These are phyloP conservation scores for Lentinula boryana DNA, from an alignment of 768 basidiomycete species.

Conservation along the genomic window DNA sequence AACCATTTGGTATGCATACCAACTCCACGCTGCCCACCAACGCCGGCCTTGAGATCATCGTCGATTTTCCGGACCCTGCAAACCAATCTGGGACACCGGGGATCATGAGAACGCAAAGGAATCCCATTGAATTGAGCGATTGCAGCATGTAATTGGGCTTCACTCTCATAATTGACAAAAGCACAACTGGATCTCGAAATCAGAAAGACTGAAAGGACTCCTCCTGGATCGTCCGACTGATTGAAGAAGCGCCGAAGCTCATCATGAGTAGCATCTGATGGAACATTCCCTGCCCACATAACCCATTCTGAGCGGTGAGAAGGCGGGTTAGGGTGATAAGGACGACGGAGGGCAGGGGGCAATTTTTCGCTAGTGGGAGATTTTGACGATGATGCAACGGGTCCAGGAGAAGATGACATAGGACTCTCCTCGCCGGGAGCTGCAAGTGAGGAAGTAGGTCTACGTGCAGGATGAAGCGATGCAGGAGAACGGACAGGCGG, in stretches of 20 bases:
- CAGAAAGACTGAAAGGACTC: constrained; percentile 82
- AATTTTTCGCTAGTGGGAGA: constrained; percentile 18
- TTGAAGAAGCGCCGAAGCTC: constrained; percentile 87
- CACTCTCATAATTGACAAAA: constrained; percentile 81
- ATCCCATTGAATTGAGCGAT: constrained; percentile 70
- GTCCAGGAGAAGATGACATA: constrained; percentile 1
- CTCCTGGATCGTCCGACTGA: constrained; percentile 27
- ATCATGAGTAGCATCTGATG: constrained; percentile 73
- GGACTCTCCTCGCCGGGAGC: background rate
- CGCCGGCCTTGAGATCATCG: constrained; percentile 85
- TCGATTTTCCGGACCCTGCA: constrained; percentile 77
- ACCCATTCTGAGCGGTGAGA: constrained; percentile 84
- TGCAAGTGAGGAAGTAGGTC: constrained; percentile 4
- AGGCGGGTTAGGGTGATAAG: constrained; percentile 69
- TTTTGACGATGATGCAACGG: background rate
- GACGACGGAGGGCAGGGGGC: constrained; percentile 30
- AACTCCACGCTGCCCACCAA: constrained; percentile 84
- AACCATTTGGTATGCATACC: constrained; percentile 84
- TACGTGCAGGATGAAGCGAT: background rate
- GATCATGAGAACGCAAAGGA: constrained; percentile 63
- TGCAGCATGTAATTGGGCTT: constrained; percentile 56
- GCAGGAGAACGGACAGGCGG: constrained; percentile 3
- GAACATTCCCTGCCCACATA: constrained; percentile 96
- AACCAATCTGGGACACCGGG: constrained; percentile 70
- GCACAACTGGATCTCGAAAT: constrained; percentile 95